phyloP scores from a whole-genome alignment of 1,284 basidiomycete genomes.

The Phaffia rhodozyma region DNA sequence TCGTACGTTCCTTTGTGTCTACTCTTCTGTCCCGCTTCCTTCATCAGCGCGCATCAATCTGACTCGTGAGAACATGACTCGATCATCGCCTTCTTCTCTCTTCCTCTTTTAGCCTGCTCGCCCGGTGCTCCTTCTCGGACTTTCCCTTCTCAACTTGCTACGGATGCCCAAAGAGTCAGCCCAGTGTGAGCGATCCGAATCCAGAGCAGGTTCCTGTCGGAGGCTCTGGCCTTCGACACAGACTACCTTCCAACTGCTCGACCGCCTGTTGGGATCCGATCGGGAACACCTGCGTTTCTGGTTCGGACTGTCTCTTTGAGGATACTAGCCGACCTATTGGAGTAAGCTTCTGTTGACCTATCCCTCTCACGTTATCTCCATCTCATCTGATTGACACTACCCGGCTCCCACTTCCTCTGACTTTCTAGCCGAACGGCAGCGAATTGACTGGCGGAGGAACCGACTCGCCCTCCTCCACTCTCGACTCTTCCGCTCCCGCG shows the following conservation, averaged over 20 bases:
- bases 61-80: background rate
- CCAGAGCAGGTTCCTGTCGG: background rate
- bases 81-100: background rate
- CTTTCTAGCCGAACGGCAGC: slow-evolving; percentile 49
- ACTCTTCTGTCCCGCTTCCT: background rate
- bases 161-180: slow-evolving; percentile 32
- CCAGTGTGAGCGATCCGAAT: background rate
- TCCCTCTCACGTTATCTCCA: background rate
- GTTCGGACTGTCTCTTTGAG: slow-evolving; percentile 46
- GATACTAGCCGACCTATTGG: slow-evolving; percentile 57
- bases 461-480: slow-evolving; percentile 11
- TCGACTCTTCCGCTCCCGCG: background rate
- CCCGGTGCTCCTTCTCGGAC: slow-evolving; percentile 52
- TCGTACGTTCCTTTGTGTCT: background rate
- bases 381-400: background rate
- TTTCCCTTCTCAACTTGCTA: slow-evolving; percentile 71
- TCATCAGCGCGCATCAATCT: background rate
- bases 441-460: slow-evolving; percentile 43
- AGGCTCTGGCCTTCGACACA: background rate
- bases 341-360: slow-evolving; percentile 36
- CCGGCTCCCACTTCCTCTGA: background rate
- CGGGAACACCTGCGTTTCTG: slow-evolving; percentile 51
- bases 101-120: slow-evolving; percentile 37
- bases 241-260: slow-evolving; percentile 59
- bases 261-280: slow-evolving; percentile 70